Evolutionary conservation across 179 eudicot species (phyloP).

Genomic region (Beta macrorhiza): DNA sequence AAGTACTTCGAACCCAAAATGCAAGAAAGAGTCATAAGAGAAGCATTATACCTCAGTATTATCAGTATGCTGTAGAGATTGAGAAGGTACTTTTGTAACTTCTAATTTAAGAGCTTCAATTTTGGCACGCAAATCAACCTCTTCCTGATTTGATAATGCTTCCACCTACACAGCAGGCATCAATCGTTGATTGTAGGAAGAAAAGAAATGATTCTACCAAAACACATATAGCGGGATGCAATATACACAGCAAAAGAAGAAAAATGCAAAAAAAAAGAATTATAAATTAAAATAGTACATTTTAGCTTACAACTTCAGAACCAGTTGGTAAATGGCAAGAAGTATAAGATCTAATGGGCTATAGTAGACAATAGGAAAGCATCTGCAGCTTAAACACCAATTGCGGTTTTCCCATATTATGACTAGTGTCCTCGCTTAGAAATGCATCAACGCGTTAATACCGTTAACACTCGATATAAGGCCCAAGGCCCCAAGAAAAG

Average conservation of each 20-base stretch:
- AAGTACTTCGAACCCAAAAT: constrained; percentile 28
- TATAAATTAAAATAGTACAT: not conserved
- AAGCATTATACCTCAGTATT: constrained; percentile 25
- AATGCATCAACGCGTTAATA: not conserved
- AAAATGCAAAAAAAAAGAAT: not conserved
- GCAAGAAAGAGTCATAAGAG: not conserved
- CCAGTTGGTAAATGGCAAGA: not conserved
- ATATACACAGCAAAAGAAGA: not conserved
- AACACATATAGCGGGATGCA: not conserved
- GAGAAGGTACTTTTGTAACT: constrained; percentile 74
- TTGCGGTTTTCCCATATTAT: not conserved
- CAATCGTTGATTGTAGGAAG: not conserved
- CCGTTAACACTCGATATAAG: no score
- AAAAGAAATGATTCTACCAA: not conserved
- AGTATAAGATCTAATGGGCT: not conserved
- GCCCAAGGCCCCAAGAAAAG: no score
- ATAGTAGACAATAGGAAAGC: not conserved
- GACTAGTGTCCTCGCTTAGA: not conserved
- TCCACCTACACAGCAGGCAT: constrained; percentile 45
- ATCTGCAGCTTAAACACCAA: not conserved
- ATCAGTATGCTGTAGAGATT: constrained; percentile 46
- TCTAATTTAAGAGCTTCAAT: constrained; percentile 72
- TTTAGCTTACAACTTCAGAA: not conserved
- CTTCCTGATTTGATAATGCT: constrained; percentile 60
- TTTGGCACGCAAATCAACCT: constrained; percentile 68